These are phyloP conservation scores for Plasmodium yoelii DNA, from an alignment of 169 alveolate genomes.

Conservation along the genomic window DNA sequence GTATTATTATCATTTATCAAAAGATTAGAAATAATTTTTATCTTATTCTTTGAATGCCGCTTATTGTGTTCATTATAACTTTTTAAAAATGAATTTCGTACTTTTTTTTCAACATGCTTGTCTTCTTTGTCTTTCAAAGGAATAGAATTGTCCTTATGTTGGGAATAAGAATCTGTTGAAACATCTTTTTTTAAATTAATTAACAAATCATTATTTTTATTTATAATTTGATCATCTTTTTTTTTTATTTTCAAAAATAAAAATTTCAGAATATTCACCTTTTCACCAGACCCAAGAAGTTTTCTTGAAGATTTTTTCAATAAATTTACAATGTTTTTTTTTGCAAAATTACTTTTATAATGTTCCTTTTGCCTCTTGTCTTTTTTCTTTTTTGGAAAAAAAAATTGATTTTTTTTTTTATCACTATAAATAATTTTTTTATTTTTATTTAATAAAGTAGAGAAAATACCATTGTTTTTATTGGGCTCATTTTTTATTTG, in stretches of 20 bases:
- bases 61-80: no score
- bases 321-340: slow-evolving; percentile 3
- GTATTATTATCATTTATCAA: background rate
- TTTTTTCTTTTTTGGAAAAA: background rate
- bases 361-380: background rate
- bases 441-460: slow-evolving; percentile 15
- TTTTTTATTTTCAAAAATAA: slow-evolving; percentile 38
- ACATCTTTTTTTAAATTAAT: background rate
- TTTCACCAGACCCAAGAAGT: slow-evolving; percentile 35
- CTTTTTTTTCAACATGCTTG: background rate
- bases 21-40: no score
- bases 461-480: background rate
- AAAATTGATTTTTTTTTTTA: slow-evolving; percentile 12
- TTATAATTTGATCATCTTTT: slow-evolving; percentile 9
- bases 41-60: no score
- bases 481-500: background rate
- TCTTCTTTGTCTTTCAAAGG: background rate
- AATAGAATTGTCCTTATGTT: background rate
- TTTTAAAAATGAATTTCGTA: no score
- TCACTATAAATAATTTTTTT: slow-evolving; percentile 3
- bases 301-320: slow-evolving; percentile 39
- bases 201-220: background rate
- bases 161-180: background rate
- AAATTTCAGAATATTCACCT: slow-evolving; percentile 19
- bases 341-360: slow-evolving; percentile 3